Percentiles rank a stretch among this genome's conserved stretches.
Evolutionary conservation across 345 rosid species (phyloP).

Genomic region (Moricandia arvensis): DNA sequence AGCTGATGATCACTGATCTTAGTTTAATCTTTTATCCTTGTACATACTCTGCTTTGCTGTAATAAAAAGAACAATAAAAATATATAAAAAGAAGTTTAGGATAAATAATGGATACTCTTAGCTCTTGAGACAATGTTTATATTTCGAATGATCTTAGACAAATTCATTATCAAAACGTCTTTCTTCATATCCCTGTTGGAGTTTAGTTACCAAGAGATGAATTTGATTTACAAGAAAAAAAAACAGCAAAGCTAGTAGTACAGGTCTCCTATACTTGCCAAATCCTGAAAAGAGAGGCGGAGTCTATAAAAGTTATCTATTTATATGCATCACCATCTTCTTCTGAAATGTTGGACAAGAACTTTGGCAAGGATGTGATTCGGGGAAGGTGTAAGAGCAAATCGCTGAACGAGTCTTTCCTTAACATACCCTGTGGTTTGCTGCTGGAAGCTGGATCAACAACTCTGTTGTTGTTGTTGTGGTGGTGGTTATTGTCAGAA

Average conservation of each 20-base stretch:
- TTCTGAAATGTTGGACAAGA: conserved; percentile 89
- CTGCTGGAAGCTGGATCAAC: conserved; percentile 52
- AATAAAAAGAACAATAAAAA: conserved; percentile 5
- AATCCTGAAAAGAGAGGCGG: conserved; percentile 8
- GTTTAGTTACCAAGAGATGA: conserved; percentile 22
- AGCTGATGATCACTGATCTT: conserved; percentile 43
- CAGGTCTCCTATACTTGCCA: conserved; percentile 37
- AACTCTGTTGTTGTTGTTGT: conserved; percentile 30
- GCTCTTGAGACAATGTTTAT: conserved; percentile 10
- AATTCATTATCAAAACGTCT: conserved; percentile 62
- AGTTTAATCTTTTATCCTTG: conserved; percentile 39
- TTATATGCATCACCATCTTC: conserved; percentile 59
- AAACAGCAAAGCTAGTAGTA: conserved; percentile 21
- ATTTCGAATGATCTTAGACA: conserved; percentile 12
- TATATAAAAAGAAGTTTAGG: not conserved
- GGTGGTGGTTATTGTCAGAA: conserved; percentile 29
- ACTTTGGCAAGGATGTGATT: conserved; percentile 87
- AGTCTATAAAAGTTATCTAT: conserved; percentile 44
- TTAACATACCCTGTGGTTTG: conserved; percentile 68
- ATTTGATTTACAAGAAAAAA: conserved; percentile 30
- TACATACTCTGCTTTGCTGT: conserved; percentile 37
- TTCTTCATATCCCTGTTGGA: conserved; percentile 48
- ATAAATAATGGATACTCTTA: not conserved
- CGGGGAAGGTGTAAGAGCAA: conserved; percentile 87
- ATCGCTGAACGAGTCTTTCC: conserved; percentile 88